Percentiles rank a stretch among this genome's conserved stretches.
Evolutionary conservation across 2,329 filamentous ascomycete species (phyloP).

Genomic region (Fusarium sp.): DNA sequence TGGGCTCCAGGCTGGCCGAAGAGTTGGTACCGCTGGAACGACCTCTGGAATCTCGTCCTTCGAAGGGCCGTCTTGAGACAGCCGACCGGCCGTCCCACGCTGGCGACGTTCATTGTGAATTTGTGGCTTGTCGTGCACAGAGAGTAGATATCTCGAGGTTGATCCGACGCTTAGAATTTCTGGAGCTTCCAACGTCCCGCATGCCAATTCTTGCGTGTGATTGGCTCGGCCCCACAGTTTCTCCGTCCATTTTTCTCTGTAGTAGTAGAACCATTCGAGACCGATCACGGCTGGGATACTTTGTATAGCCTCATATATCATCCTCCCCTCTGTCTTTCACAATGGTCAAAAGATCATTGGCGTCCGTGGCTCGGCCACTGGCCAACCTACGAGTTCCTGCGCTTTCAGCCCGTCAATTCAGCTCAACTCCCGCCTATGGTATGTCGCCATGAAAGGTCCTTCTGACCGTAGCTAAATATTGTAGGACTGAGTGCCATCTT

Average conservation of each 20-base stretch:
- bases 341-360: constrained; percentile 42
- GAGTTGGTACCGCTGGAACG: constrained; percentile 61
- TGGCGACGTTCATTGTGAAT: constrained; percentile 69
- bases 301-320: constrained; percentile 11
- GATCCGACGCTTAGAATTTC: constrained; percentile 43
- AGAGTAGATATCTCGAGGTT: constrained; percentile 29
- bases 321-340: constrained; percentile 1
- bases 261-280: not conserved
- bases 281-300: not conserved
- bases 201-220: constrained; percentile 45
- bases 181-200: constrained; percentile 35
- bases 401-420: constrained; percentile 42
- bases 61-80: constrained; percentile 76
- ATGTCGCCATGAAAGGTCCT: constrained; percentile 29
- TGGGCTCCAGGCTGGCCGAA: constrained; percentile 48
- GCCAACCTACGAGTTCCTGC: constrained; percentile 22
- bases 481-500: constrained; percentile 58
- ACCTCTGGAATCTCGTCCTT: constrained; percentile 64
- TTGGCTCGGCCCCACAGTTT: constrained; percentile 52
- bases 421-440: constrained; percentile 48
- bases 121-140: constrained; percentile 35
- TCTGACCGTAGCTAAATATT: constrained; percentile 8
- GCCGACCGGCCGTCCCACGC: constrained; percentile 74
- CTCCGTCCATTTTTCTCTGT: constrained; percentile 42
- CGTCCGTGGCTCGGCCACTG: constrained; percentile 43